Percentiles rank a stretch among this genome's conserved stretches.
Evolutionary conservation across 352 stramenopile genomes (phyloP).

Genomic region (Phytophthora pluvialis): DNA sequence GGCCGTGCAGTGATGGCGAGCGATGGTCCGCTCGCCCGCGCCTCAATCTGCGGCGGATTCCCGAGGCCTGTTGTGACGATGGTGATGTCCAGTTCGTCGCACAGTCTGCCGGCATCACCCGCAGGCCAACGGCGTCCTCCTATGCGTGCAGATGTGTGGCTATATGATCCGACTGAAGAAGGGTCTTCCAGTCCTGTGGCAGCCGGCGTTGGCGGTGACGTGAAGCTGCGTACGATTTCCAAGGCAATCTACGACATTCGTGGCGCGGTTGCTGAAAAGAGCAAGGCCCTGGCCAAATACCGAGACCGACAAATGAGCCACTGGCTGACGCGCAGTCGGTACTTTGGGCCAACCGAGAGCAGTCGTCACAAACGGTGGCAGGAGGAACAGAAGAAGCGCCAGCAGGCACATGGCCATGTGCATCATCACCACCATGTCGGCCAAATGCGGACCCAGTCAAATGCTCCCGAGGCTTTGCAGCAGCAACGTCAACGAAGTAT

Average conservation of each 20-base stretch:
- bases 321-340: conserved; percentile 70
- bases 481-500: conserved; percentile 41
- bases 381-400: conserved; percentile 65
- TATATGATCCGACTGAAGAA: conserved; percentile 72
- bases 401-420: conserved; percentile 39
- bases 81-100: conserved; percentile 31
- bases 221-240: conserved; percentile 79
- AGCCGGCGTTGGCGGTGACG: conserved; percentile 37
- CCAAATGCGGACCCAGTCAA: conserved; percentile 10
- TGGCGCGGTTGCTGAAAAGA: conserved; percentile 62
- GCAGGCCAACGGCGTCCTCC: conserved; percentile 29
- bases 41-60: conserved; percentile 41
- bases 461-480: conserved; percentile 15
- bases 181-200: conserved; percentile 20
- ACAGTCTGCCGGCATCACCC: conserved; percentile 33
- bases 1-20: conserved; percentile 6
- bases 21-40: conserved; percentile 25
- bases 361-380: conserved; percentile 82
- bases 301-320: conserved; percentile 60
- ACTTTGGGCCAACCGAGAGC: conserved; percentile 82
- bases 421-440: conserved; percentile 30
- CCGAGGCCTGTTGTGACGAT: conserved; percentile 34
- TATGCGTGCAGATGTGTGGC: conserved; percentile 58
- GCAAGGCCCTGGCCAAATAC: conserved; percentile 57
- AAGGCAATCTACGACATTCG: conserved; percentile 81